Evolutionary conservation across 148 eudicot genomes (phyloP).

Genomic region (Rheum nobile): DNA sequence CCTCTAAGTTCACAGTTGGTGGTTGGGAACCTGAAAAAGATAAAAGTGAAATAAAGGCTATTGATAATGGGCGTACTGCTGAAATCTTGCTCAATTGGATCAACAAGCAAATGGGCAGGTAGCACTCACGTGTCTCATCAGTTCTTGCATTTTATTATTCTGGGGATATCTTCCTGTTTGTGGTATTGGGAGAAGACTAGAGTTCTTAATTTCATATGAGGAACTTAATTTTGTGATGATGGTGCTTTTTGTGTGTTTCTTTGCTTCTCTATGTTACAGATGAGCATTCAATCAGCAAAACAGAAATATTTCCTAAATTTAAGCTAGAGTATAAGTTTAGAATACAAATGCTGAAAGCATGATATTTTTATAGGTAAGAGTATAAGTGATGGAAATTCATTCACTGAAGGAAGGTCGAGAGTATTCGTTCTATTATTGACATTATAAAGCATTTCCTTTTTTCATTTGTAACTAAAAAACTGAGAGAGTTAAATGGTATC

Average conservation of each 20-base stretch:
- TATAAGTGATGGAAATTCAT: neutral
- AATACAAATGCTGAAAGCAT: neutral
- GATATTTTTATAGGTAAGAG: neutral
- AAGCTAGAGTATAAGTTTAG: neutral
- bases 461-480: neutral
- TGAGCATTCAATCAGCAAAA: neutral
- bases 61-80: slow-evolving; percentile 65
- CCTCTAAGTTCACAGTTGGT: slow-evolving; percentile 50
- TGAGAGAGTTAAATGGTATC: neutral
- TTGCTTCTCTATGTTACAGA: neutral
- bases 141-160: neutral
- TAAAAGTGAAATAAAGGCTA: slow-evolving; percentile 42
- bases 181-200: neutral
- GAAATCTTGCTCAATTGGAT: slow-evolving; percentile 80
- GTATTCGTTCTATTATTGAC: neutral
- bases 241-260: neutral
- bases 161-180: neutral
- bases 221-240: neutral
- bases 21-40: slow-evolving; percentile 45
- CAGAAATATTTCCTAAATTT: neutral
- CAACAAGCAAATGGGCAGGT: slow-evolving; percentile 80
- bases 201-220: neutral
- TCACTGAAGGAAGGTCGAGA: neutral
- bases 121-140: neutral
- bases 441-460: neutral